These are phyloP conservation scores for Yamadazyma blattariae DNA, from an alignment of 1,139 yeast species.

Conservation along the genomic window DNA sequence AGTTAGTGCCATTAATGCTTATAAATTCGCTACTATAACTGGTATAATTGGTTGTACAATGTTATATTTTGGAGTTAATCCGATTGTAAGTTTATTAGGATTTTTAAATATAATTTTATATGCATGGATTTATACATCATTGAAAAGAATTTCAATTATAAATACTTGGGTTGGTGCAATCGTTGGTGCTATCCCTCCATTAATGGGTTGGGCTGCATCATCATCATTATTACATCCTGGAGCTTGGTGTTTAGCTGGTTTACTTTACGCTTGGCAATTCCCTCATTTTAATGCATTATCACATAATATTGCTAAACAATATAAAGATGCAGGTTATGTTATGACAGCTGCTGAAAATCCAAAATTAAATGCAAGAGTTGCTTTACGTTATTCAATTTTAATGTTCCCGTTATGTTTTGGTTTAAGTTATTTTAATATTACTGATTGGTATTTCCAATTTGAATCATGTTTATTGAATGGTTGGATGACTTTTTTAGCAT, in stretches of 20 bases:
- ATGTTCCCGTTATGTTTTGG: constrained; percentile 95
- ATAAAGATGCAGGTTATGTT: constrained; percentile 88
- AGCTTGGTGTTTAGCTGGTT: constrained; percentile 90
- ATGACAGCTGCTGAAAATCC: constrained; percentile 97
- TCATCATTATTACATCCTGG: constrained; percentile 81
- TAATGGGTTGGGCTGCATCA: constrained; percentile 99
- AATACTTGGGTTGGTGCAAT: constrained; percentile 99
- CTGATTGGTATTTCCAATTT: constrained; percentile 75
- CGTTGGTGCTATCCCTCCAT: constrained; percentile 97
- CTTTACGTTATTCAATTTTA: constrained; percentile 78
- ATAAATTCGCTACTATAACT: constrained; percentile 66
- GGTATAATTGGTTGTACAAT: constrained; percentile 72
- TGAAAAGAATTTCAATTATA: constrained; percentile 77
- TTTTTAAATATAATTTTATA: constrained; percentile 74
- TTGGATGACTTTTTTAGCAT: constrained; percentile 83
- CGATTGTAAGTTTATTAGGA: constrained; percentile 79
- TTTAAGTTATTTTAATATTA: constrained; percentile 70
- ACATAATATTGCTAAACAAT: constrained; percentile 84
- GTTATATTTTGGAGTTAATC: constrained; percentile 78
- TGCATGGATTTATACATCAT: constrained; percentile 86
- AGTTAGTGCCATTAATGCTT: constrained; percentile 75
- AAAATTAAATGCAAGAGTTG: constrained; percentile 86
- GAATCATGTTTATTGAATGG: constrained; percentile 82
- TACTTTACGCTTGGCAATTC: constrained; percentile 96
- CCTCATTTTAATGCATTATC: constrained; percentile 95